Base-by-base conservation (phyloP, 169 alveolate species). In the Babesia ovis region DNA sequence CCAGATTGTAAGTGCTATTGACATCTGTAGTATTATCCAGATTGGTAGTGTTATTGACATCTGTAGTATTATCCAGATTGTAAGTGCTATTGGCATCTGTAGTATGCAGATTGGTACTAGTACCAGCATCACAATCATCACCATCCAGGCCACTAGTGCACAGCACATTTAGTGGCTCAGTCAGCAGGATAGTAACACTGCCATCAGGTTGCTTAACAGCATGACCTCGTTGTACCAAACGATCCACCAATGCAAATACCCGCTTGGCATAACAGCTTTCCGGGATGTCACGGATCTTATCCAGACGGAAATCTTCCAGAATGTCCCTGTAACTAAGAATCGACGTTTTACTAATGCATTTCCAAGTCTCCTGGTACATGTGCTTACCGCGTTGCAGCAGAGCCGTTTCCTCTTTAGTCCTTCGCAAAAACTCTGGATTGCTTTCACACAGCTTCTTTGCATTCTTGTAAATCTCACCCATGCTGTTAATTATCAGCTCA, bases 261-360 rank as follows among this genome's bases (percentile, higher is more conserved):
- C 71, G 68, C 23, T 59, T 69, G 37, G 74, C 55, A 31, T 79
- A 79, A 64, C 23, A 57, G 29, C 84, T 69, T 29, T 79, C 87
- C 4, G 87, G 87, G 0, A 79, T 37, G 25, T 53, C 68, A 23
- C 70, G 55, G n/a, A 79, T 58, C 37, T 58, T 50, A n/a, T 68
- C 64, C 0, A 71, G 53, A 8, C 53, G 31, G 39, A 55, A 79
- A 25, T 25, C n/a, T n/a, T 79, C 58, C n/a, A 68, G 53, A 0
- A 79, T 35, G 55, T 79, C 87, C 4, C 62, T 27, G 50, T 54
- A 45, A 34, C 61, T 20, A 6, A 31, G 55, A 37, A 50, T 55
- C 2, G 75, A 79, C 4, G 53, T 61, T 3, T 4, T 27, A 3
- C 27, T 41, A 34, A 79, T 45, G 37, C 68, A 32, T 20, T 71